Base-by-base conservation (phyloP, 1,284 basidiomycete genomes). In the Stereum hirsutum region DNA sequence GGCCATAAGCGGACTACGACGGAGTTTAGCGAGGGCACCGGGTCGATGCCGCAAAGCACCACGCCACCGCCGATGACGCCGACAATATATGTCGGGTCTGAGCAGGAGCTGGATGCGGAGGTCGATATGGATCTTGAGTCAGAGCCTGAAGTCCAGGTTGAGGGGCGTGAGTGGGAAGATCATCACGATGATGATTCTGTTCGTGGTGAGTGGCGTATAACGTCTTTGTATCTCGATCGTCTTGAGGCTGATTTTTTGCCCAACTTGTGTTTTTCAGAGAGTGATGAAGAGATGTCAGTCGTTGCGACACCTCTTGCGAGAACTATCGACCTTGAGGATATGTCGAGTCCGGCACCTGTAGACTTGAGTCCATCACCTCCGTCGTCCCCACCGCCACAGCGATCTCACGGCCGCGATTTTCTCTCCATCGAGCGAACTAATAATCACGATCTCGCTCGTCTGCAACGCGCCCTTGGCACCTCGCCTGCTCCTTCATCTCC, bases 301-400 rank as follows among this genome's bases (percentile, higher is more conserved):
- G 46, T 51, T 39, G 48, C 59, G 42, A 70, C 70, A 3, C 71
- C 71, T 19, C 64, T 66, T 2, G 54, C 64, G 24, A 60, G 58
- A 42, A 54, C 63, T 3, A 54, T 61, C 40, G 45, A 19, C 45
- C 40, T 14, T 5, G 24, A 5, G 48, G 47, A 24, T 36, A 40
- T 12, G 35, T 38, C 19, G 15, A 34, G 3, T n/a, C n/a, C n/a
- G n/a, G n/a, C n/a, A n/a, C n/a, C n/a, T n/a, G n/a, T n/a, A n/a
- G n/a, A n/a, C n/a, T n/a, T n/a, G n/a, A n/a, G n/a, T n/a, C n/a
- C n/a, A n/a, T n/a, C n/a, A n/a, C 26, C 47, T 34, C 38, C 42
- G 15, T 19, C 10, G 5, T 34, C 43, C 23, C 24, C 26, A 6
- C 15, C 19, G 6, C 24, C 20, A 30, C 28, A 17, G n/a, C 39